phyloP scores from a whole-genome alignment of 495 filamentous ascomycete genomes.

The Daldinia caldariorum region DNA sequence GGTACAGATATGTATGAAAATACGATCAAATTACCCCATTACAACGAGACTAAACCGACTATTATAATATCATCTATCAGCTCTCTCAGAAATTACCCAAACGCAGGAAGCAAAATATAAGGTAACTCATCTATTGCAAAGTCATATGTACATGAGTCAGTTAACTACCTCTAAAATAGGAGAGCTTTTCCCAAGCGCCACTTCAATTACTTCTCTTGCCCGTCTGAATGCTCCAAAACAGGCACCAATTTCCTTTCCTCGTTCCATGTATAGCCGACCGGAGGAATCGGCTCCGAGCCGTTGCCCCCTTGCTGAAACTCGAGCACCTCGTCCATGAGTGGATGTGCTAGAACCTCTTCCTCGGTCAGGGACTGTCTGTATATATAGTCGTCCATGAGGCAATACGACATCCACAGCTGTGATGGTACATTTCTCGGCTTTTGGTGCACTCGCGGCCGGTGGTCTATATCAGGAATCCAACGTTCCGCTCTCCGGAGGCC shows the following conservation, averaged over 20 bases:
- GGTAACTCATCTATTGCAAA: no score
- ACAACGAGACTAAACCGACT: no score
- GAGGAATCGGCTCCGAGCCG: slow-evolving; percentile 11
- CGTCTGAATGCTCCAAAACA: background rate
- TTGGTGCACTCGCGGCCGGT: slow-evolving; percentile 14
- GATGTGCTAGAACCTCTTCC: slow-evolving; percentile 16
- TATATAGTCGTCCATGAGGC: slow-evolving; percentile 34
- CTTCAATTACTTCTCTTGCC: background rate
- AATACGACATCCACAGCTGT: slow-evolving; percentile 38
- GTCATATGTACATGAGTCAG: no score
- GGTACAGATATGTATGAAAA: no score
- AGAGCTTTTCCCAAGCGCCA: background rate
- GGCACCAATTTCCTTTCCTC: slow-evolving; percentile 20
- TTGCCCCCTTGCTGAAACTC: slow-evolving; percentile 24
- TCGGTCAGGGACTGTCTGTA: slow-evolving; percentile 28
- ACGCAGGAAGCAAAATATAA: no score
- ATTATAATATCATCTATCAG: no score
- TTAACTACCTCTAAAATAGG: no score
- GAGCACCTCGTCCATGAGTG: slow-evolving; percentile 38
- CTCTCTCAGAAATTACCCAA: no score
- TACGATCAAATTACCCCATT: no score
- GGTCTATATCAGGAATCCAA: slow-evolving; percentile 37
- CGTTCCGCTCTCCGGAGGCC: slow-evolving; percentile 26
- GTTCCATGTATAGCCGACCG: slow-evolving; percentile 33
- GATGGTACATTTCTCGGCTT: slow-evolving; percentile 28